Evolutionary conservation across 2,329 filamentous ascomycete genomes (phyloP), one percentile per base, ranked within the genome.

Genomic region (Didymella glomerata): DNA sequence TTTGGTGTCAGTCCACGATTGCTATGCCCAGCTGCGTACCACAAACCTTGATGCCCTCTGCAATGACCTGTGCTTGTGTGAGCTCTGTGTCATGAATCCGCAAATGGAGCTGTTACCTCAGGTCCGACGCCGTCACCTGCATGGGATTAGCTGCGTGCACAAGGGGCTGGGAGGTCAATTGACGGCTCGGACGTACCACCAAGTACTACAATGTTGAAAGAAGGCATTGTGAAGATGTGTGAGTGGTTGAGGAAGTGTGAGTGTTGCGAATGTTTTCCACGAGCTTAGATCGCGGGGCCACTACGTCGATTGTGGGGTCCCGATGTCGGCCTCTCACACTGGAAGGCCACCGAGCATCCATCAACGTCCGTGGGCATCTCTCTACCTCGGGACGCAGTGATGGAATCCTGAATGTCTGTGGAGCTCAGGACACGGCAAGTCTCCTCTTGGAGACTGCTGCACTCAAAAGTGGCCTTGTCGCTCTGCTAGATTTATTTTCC

Each of bases 41-140:
- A 44, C 73, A 68, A 82, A 93, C 91, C 86, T 96, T 96, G 73
- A 97, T 80, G 61, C 87, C 92, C 82, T 97, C 93, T 65, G 87
- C 86, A 57, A 92, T 88, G 65, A 97, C 91, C 91, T 91, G 57
- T 60, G 56, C 27, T 38, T 36, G n/a, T 48, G 62, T 75, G 22
- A 75, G 71, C 62, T 57, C 51, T 51, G 47, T 11, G 13, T 40
- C 18, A 32, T 27, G 45, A 40, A 55, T 30, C 25, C 49, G 48
- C 34, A 20, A 38, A 46, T 25, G 18, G 34, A 48, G 57, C 60
- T 63, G 50, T 64, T 74, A 79, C 77, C 75, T 79, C 77, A 41
- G 77, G 77, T 48, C 77, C 77, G 40, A 76, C 75, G 54, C 77
- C 76, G 58, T 79, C 77, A 68, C 77, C 77, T 79, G 38, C 3